Evolutionary conservation across 1,139 yeast genomes (phyloP), one percentile per base, ranked within the genome.

Genomic region (Wickerhamomyces sp.): DNA sequence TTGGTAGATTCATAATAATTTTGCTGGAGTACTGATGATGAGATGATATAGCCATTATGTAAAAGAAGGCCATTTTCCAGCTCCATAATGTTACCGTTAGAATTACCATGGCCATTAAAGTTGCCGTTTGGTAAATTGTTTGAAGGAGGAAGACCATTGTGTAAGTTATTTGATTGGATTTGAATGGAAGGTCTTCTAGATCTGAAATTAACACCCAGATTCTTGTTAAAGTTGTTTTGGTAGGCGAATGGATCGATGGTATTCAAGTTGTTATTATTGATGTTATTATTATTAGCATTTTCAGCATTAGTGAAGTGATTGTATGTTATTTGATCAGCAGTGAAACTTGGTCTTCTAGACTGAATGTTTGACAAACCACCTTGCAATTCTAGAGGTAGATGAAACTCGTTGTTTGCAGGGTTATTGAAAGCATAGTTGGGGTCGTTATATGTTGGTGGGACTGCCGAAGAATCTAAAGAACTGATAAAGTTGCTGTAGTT

Each of bases 281-380:
- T 26, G 32, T 30, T 28, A 22, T 35, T 39, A 39, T 18, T 35
- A 28, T 50, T 25, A 39, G 24, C 42, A 37, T 35, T 29, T 22
- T 16, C 30, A 42, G 42, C 45, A 38, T 44, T 43, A 9, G 41
- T 26, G 12, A 38, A 33, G 39, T 37, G 32, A 18, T n/a, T 36
- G 36, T 33, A 42, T 25, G 51, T 44, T 36, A 39, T 37, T 37
- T 48, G 46, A 26, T 79, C 86, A 8, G 85, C 85, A 7, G 84
- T 78, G 51, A 75, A 78, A 43, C 78, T 70, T 25, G 85, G 85
- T 57, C 86, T 67, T 58, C 86, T 67, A 9, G 81, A 73, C 21
- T 76, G 73, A 31, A 79, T 78, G 42, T 69, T 76, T 14, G 78
- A 77, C 3, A 79, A 65, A 0, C 86, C 86, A 26, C 85, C 84